Conservation (phyloP, 306 rosid species). For the Rubus parviflorus region DNA sequence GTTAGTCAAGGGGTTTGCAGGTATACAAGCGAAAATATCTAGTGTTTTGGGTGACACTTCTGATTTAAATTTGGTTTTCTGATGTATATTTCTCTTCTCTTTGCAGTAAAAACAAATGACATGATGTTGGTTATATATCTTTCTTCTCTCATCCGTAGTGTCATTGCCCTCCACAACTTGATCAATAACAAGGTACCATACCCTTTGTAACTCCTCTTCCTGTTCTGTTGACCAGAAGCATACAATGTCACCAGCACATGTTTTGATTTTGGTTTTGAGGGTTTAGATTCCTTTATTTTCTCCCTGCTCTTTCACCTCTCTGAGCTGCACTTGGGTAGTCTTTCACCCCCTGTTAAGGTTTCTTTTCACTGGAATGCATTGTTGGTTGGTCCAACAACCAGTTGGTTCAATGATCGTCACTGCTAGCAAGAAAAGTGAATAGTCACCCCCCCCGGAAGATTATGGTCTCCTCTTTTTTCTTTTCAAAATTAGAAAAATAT, state of each 20-base stretch:
- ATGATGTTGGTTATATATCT: slow-evolving; percentile 69
- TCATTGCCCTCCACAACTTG: slow-evolving; percentile 68
- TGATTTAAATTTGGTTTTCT: not conserved
- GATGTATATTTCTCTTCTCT: not conserved
- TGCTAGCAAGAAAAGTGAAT: not conserved
- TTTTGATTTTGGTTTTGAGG: not conserved
- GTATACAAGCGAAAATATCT: slow-evolving; percentile 18
- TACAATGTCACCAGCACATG: not conserved
- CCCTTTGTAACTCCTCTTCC: not conserved
- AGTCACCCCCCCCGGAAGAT: not conserved
- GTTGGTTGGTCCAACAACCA: not conserved
- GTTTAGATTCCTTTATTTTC: not conserved
- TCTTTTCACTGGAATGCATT: not conserved
- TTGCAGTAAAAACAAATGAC: slow-evolving; percentile 63
- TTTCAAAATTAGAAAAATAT: too few relatives aligned
- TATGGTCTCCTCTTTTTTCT: too few relatives aligned
- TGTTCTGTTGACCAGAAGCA: not conserved
- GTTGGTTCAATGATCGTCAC: not conserved
- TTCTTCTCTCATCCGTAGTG: slow-evolving; percentile 59
- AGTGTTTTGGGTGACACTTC: not conserved
- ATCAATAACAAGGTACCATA: slow-evolving; percentile 58
- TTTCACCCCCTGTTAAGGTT: not conserved
- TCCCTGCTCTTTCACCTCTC: not conserved
- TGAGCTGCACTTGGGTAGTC: not conserved
- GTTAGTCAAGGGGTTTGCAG: slow-evolving; percentile 56